Base-by-base conservation (phyloP, 1,284 basidiomycete genomes). In the Heterobasidion irregulare region DNA sequence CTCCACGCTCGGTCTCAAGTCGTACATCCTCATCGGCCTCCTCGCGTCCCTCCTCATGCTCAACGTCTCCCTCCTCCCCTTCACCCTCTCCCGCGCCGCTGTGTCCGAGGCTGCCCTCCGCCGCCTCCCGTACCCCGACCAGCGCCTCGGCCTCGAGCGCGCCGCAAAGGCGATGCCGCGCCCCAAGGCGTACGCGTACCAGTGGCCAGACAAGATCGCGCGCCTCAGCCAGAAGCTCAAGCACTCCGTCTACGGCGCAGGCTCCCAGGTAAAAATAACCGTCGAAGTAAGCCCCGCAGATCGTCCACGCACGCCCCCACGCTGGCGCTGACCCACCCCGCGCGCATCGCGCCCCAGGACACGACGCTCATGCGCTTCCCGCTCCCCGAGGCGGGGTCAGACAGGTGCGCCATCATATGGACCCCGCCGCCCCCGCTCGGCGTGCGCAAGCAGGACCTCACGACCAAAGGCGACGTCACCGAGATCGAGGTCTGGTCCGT, bases 401-500 rank as follows among this genome's bases (percentile, higher is more conserved):
- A 32, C 15, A 41, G 35, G 13, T 50, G 48, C 16, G 48, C 48
- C 15, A 35, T 50, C 16, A 50, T 32, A 5, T 50, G 48, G 48
- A 15, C 26, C 13, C 15, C 16, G 8, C 48, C 48, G 15, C 48
- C 7, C 32, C 13, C 33, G 16, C 15, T 18, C 18, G 48, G 48
- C 13, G 33, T n/a, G 13, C 48, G 48, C 10, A 10, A 32, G 48
- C 1, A 13, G 12, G 48, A 50, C 32, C 33, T 50, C 26, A 12
- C 2, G 12, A 50, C 48, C 18, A 35, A 50, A 32, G 48, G 48
- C 18, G 48, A 50, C 33, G 32, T 50, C 48, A 4, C 16, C 48
- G 16, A 50, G 32, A 50, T 50, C 48, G 48, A 50, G 6, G 48
- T 50, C 16, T 50, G 48, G 48, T 50, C 48, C 48, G 33, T 50